Evolutionary conservation across 345 rosid species (phyloP).

Genomic region (Gossypium bickii): DNA sequence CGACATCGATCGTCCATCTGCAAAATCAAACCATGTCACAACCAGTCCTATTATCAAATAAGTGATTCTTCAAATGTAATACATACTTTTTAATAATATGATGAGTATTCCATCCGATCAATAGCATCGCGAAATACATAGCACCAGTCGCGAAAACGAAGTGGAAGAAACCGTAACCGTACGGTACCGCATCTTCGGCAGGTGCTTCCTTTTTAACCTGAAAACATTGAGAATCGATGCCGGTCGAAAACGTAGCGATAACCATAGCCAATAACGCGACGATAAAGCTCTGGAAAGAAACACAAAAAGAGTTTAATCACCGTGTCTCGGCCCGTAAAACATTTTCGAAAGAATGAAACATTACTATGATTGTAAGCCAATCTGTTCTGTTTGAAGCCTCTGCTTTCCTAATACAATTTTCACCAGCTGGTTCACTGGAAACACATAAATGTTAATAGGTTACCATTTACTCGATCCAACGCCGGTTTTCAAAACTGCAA

Average conservation of each 20-base stretch:
- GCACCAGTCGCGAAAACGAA: conserved; percentile 95
- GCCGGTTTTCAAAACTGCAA: neutral
- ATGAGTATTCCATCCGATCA: conserved; percentile 94
- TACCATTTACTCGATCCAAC: neutral
- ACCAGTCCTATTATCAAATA: neutral
- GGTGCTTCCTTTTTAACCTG: conserved; percentile 65
- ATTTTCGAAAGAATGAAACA: conserved; percentile 6
- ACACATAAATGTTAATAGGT: conserved; percentile 7
- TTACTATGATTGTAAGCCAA: conserved; percentile 95
- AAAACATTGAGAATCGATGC: conserved; percentile 88
- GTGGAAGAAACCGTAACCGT: conserved; percentile 97
- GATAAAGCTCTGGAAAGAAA: conserved; percentile 67
- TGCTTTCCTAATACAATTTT: conserved; percentile 76
- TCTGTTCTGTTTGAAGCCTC: conserved; percentile 79
- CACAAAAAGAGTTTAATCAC: neutral
- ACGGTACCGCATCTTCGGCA: conserved; percentile 69
- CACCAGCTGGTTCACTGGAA: conserved; percentile 90
- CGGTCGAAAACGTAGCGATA: conserved; percentile 91
- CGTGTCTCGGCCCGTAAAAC: no score
- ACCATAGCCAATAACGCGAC: conserved; percentile 85
- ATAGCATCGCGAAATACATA: conserved; percentile 91
- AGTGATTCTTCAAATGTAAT: neutral
- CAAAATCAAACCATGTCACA: conserved; percentile 7
- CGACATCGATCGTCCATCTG: conserved; percentile 98
- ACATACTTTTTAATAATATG: conserved; percentile 73